These are phyloP conservation scores for Colletotrichum sojae DNA, from an alignment of 2,329 filamentous ascomycete genomes.

Conservation along the genomic window DNA sequence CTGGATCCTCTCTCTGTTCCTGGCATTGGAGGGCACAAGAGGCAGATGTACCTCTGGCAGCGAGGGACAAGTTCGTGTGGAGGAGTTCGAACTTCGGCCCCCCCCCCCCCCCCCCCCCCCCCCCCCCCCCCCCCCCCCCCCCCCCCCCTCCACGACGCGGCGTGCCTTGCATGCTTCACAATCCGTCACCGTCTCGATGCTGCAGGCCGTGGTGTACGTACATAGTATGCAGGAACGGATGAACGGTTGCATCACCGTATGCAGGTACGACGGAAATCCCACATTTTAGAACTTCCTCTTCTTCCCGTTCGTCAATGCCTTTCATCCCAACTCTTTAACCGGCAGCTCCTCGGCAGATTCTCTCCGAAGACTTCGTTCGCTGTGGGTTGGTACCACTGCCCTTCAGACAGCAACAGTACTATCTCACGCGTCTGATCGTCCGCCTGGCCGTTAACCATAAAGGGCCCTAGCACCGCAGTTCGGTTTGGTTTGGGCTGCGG, in stretches of 20 bases:
- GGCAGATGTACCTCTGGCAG: slow-evolving; percentile 23
- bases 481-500: slow-evolving; percentile 1
- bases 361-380: background rate
- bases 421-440: background rate
- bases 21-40: background rate
- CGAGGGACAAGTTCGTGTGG: slow-evolving; percentile 22
- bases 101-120: background rate
- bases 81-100: background rate
- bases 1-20: slow-evolving; percentile 15
- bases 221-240: slow-evolving; percentile 39
- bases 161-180: slow-evolving; percentile 37
- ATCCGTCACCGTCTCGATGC: slow-evolving; percentile 23
- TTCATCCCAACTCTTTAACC: slow-evolving; percentile 3
- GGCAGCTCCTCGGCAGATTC: background rate
- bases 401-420: background rate
- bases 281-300: slow-evolving; percentile 11
- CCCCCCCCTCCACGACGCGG: slow-evolving; percentile 1
- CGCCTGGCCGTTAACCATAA: background rate
- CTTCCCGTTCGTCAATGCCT: slow-evolving; percentile 6
- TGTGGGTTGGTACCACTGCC: background rate
- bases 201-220: slow-evolving; percentile 21
- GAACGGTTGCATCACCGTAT: slow-evolving; percentile 33
- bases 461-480: background rate
- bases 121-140: background rate
- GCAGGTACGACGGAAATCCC: slow-evolving; percentile 37